A percentile compares a stretch with the other conserved stretches of the same genome.
phyloP scores from a whole-genome alignment of 2,329 filamentous ascomycete species.

The Aspergillus neotritici region DNA sequence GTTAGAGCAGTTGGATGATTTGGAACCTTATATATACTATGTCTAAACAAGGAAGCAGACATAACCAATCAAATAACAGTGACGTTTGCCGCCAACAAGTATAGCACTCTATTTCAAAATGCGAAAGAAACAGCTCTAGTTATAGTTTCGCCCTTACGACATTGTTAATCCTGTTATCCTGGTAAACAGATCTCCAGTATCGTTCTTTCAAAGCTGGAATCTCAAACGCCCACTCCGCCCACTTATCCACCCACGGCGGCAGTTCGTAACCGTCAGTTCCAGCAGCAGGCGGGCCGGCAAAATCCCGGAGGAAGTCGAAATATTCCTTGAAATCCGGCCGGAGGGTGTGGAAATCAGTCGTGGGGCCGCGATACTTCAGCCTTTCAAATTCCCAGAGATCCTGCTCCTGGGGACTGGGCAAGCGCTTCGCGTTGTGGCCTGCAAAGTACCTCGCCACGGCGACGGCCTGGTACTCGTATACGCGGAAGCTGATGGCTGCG shows the following conservation, averaged over 20 bases:
- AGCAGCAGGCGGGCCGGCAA: constrained; percentile 36
- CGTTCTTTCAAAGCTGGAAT: constrained; percentile 16
- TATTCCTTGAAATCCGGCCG: constrained; percentile 35
- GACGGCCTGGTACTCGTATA: constrained; percentile 30
- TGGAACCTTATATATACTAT: no score
- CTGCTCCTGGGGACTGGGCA: constrained; percentile 19
- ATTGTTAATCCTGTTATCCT: no score
- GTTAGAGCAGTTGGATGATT: no score
- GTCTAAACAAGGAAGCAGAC: no score
- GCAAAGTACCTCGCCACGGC: constrained; percentile 26
- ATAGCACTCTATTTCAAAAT: no score
- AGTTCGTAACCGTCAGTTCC: constrained; percentile 33
- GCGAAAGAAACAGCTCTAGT: no score
- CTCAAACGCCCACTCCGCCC: constrained; percentile 22
- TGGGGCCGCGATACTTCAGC: constrained; percentile 17
- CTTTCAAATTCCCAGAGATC: constrained; percentile 23
- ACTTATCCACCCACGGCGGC: constrained; percentile 34
- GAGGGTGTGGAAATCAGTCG: constrained; percentile 19
- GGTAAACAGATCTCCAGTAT: constrained; percentile 11
- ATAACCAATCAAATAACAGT: no score
- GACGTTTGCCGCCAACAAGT: no score
- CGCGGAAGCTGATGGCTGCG: constrained; percentile 26
- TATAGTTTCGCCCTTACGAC: no score
- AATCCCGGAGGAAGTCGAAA: constrained; percentile 34
- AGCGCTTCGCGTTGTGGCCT: constrained; percentile 12